Evolutionary conservation across 75 land plant genomes (phyloP).

Genomic region (Sequoia sempervirens): DNA sequence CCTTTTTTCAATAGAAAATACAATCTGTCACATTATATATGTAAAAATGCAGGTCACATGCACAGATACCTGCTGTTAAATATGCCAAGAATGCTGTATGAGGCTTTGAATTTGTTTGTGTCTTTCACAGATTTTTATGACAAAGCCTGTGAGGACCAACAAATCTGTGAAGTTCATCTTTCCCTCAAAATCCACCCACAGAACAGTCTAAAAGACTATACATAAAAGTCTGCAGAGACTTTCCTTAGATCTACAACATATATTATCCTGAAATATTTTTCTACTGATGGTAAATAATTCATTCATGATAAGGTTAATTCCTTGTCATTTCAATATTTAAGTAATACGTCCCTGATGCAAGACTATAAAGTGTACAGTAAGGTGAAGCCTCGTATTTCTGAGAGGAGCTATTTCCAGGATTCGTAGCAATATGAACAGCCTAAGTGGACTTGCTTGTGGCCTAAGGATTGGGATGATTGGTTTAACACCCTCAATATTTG

Average conservation of each 20-base stretch:
- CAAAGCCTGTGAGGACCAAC: neutral
- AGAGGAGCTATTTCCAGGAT: neutral
- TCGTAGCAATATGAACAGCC: neutral
- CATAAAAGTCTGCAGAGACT: neutral
- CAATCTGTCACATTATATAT: neutral
- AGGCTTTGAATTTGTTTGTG: neutral
- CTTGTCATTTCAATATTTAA: neutral
- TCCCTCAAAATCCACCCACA: neutral
- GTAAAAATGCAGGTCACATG: neutral
- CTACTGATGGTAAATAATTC: neutral
- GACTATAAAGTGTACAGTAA: neutral
- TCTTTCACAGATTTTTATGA: neutral
- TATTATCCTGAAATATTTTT: neutral
- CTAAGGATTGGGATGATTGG: neutral
- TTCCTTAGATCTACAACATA: neutral
- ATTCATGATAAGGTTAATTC: no score
- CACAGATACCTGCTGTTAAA: neutral
- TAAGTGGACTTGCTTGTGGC: neutral
- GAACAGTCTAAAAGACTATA: neutral
- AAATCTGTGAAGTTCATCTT: neutral
- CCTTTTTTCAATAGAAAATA: neutral
- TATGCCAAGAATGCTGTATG: neutral
- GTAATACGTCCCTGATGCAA: neutral
- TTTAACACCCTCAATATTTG: no score
- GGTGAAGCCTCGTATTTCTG: neutral